These are phyloP conservation scores for Epichloe festucae DNA, from an alignment of 2,329 filamentous ascomycete genomes.

Conservation along the genomic window DNA sequence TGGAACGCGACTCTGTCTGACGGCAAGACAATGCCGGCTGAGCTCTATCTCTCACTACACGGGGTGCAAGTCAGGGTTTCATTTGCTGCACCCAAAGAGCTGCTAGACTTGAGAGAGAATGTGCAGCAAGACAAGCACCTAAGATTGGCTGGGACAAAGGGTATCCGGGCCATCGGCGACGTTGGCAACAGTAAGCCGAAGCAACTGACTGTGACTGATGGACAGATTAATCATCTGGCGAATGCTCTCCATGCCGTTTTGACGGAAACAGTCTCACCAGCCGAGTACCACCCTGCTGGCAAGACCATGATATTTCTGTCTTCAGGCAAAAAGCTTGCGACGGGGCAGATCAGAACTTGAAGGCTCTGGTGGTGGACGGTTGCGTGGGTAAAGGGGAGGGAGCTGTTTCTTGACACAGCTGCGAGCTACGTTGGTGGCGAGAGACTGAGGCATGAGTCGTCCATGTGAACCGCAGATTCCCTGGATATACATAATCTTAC, in stretches of 20 bases:
- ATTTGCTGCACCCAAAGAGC: slow-evolving; percentile 22
- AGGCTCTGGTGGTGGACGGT: slow-evolving; percentile 19
- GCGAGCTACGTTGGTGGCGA: slow-evolving; percentile 17
- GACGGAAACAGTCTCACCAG: slow-evolving; percentile 5
- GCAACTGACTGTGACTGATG: slow-evolving; percentile 20
- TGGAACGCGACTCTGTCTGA: slow-evolving; percentile 14
- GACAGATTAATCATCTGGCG: slow-evolving; percentile 20
- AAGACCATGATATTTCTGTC: slow-evolving; percentile 19
- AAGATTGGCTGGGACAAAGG: slow-evolving; percentile 18
- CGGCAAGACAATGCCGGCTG: slow-evolving; percentile 17
- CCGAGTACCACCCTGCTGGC: slow-evolving; percentile 10
- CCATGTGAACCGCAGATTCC: slow-evolving; percentile 9
- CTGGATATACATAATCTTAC: neutral
- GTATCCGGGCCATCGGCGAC: slow-evolving; percentile 31
- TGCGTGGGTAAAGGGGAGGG: slow-evolving; percentile 20
- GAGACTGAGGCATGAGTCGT: slow-evolving; percentile 13
- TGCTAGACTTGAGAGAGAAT: slow-evolving; percentile 19
- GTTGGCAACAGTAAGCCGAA: slow-evolving; percentile 27
- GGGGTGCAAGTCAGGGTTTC: slow-evolving; percentile 30
- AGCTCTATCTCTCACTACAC: slow-evolving; percentile 31
- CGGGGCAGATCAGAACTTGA: slow-evolving; percentile 22
- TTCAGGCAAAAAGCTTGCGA: slow-evolving; percentile 15
- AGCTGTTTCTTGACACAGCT: slow-evolving; percentile 18
- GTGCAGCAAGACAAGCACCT: slow-evolving; percentile 22
- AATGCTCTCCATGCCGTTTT: slow-evolving; percentile 17